Evolutionary conservation across 805 yeast species (phyloP).

Genomic region (Gaillardinia entomophila): DNA sequence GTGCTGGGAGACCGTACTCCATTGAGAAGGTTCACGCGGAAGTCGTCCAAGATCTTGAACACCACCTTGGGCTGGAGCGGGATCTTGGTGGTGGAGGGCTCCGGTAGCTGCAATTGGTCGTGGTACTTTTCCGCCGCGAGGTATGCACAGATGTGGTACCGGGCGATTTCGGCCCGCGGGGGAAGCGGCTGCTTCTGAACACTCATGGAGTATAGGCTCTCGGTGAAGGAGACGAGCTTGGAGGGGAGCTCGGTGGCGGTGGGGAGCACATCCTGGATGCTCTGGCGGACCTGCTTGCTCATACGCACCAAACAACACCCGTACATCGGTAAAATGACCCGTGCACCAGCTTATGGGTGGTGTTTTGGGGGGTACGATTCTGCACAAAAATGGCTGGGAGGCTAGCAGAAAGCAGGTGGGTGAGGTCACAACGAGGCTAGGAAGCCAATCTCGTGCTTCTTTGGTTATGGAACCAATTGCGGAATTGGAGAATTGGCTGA

Average conservation of each 20-base stretch:
- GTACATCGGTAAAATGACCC: no score
- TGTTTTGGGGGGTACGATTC: no score
- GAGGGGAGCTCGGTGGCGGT: slow-evolving; percentile 36
- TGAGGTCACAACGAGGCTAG: no score
- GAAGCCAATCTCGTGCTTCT: no score
- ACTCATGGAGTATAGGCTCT: slow-evolving; percentile 44
- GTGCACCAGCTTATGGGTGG: no score
- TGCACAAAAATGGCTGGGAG: no score
- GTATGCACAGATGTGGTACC: slow-evolving; percentile 64
- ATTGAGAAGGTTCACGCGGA: slow-evolving; percentile 35
- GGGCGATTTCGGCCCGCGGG: slow-evolving; percentile 54
- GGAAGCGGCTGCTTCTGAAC: slow-evolving; percentile 49
- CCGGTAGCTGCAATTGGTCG: slow-evolving; percentile 38
- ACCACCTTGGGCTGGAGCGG: slow-evolving; percentile 52
- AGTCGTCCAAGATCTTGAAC: slow-evolving; percentile 37
- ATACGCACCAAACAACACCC: no score
- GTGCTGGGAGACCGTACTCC: slow-evolving; percentile 13
- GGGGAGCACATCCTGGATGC: slow-evolving; percentile 48
- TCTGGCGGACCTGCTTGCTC: slow-evolving; percentile 19
- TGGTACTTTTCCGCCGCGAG: slow-evolving; percentile 50
- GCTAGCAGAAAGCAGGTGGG: no score
- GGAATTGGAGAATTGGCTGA: no score
- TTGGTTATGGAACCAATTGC: no score
- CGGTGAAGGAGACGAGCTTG: slow-evolving; percentile 33
- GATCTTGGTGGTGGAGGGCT: slow-evolving; percentile 44